These are phyloP conservation scores for Ilyonectria robusta DNA, from an alignment of 2,329 filamentous ascomycete species.

Conservation along the genomic window DNA sequence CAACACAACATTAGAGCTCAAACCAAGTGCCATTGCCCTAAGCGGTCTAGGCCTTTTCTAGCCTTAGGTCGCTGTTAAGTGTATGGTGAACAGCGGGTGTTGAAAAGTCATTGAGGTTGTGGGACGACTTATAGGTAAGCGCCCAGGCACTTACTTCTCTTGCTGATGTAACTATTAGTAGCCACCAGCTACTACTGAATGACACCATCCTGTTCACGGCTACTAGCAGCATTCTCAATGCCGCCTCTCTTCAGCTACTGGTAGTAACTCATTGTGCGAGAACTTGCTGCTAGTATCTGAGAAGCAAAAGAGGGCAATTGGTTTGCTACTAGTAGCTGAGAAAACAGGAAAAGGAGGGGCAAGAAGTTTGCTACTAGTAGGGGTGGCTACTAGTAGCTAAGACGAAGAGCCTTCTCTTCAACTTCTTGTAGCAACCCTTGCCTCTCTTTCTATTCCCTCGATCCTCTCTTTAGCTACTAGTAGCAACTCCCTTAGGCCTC, in stretches of 20 bases:
- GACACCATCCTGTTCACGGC: neutral
- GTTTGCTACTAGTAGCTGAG: no score
- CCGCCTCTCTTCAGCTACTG: no score
- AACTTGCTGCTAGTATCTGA: no score
- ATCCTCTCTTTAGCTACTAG: no score
- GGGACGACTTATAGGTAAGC: neutral
- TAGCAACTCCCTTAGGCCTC: no score
- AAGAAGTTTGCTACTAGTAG: no score
- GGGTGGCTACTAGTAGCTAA: neutral
- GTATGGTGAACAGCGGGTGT: neutral
- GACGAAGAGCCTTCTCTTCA: neutral
- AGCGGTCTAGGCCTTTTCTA: neutral
- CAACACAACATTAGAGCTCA: neutral
- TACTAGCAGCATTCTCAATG: neutral
- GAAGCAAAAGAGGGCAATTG: no score
- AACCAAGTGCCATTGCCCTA: neutral
- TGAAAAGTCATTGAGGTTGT: neutral
- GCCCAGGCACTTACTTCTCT: neutral
- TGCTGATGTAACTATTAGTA: neutral
- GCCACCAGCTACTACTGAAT: neutral
- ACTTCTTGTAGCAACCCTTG: neutral
- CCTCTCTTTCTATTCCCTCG: no score
- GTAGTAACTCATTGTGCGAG: no score
- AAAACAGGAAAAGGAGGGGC: no score
- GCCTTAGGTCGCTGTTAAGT: neutral